Evolutionary conservation across 805 yeast species (phyloP).

Genomic region (Metschnikowia baotianmanensis): DNA sequence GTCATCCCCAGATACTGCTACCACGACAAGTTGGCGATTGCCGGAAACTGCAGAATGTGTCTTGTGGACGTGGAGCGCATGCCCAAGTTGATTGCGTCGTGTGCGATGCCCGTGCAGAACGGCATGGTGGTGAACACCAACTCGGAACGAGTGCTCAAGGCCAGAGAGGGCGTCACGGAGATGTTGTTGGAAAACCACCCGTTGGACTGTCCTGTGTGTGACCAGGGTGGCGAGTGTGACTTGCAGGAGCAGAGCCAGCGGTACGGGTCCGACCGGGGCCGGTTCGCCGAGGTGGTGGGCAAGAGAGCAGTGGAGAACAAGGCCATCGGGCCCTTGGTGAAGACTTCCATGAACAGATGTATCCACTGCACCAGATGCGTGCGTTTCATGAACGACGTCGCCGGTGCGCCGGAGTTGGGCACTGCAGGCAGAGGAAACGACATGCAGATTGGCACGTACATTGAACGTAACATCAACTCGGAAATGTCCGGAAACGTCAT

Average conservation of each 20-base stretch:
- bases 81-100: slow-evolving; percentile 85
- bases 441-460: slow-evolving; percentile 86
- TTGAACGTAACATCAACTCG: slow-evolving; percentile 78
- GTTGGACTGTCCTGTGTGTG: slow-evolving; percentile 88
- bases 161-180: slow-evolving; percentile 89
- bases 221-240: slow-evolving; percentile 94
- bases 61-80: slow-evolving; percentile 86
- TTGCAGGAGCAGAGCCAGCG: slow-evolving; percentile 83
- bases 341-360: slow-evolving; percentile 90
- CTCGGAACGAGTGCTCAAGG: slow-evolving; percentile 72
- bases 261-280: slow-evolving; percentile 83
- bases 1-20: slow-evolving; percentile 86
- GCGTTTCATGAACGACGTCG: slow-evolving; percentile 84
- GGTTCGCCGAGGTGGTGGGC: slow-evolving; percentile 77
- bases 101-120: slow-evolving; percentile 88
- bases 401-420: slow-evolving; percentile 91
- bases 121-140: slow-evolving; percentile 87
- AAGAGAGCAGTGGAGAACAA: slow-evolving; percentile 90
- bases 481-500: slow-evolving; percentile 85
- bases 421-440: slow-evolving; percentile 89
- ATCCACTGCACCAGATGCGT: slow-evolving; percentile 92
- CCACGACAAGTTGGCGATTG: slow-evolving; percentile 86
- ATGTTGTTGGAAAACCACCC: slow-evolving; percentile 88
- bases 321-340: slow-evolving; percentile 84
- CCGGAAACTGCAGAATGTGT: slow-evolving; percentile 94